Base-by-base conservation (phyloP, 306 rosid species). In the Quercus gilva region DNA sequence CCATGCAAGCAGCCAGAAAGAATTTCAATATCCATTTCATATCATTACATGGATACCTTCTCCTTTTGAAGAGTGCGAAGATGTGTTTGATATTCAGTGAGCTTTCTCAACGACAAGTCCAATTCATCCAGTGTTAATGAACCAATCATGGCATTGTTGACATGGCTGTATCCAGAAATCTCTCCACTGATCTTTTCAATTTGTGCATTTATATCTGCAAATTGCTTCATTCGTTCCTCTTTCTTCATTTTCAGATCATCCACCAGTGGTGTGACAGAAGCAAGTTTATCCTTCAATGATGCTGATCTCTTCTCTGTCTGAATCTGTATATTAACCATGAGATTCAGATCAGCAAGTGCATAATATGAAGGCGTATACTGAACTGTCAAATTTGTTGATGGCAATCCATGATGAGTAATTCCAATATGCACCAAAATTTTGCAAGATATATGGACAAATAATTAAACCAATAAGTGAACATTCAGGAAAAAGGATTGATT, bases 161-260 rank as follows among this genome's bases (percentile, higher is more conserved):
- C 55, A 53, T 85, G 76, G 77, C 63, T 84, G 73, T 80, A 84
- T 81, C 97, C 99, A 23, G 93, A 87, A 83, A 95, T 91, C 72
- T 95, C 99, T 19, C 92, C 94, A 52, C 94, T 89, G 74, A 95
- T 89, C 91, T 83, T 95, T 61, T 92, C 99, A 55, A 92, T 89
- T 82, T 95, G 99, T 52, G 79, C 79, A 76, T 81, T 88, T 55
- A 89, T 76, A 84, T 95, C 98, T 15, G 83, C 84, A 79, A 95
- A 95, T 83, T 92, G 99, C 82, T 89, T 92, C 82, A 88, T 71
- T 74, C 99, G 90, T 80, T 93, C 93, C 25, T 91, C 98, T 78
- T 89, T 90, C 88, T 87, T 91, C 83, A 71, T 78, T 86, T 85
- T 92, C 80, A 95, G 83, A 70, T 92, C 90, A 69, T 95, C 97